A percentile compares a stretch with the other conserved stretches of the same genome.
These are phyloP conservation scores for Juglanconis juglandina DNA, from an alignment of 2,329 filamentous ascomycete species.

Conservation along the genomic window DNA sequence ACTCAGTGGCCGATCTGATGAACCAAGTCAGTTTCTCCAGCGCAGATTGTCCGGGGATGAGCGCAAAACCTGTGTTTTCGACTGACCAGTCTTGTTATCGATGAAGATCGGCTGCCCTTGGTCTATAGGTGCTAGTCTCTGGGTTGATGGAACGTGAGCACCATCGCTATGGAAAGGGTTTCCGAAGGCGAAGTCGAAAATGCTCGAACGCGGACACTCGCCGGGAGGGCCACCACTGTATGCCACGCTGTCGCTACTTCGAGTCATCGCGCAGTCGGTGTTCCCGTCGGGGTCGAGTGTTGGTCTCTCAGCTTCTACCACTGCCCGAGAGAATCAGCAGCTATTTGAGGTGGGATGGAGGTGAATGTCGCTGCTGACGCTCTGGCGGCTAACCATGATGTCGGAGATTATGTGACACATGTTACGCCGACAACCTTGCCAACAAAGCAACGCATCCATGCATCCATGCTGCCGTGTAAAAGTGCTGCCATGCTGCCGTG, in stretches of 20 bases:
- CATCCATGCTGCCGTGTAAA: too few species aligned
- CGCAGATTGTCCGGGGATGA: neutral
- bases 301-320: neutral
- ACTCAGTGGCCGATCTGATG: slow-evolving; percentile 34
- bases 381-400: neutral
- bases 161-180: slow-evolving; percentile 33
- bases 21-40: slow-evolving; percentile 2
- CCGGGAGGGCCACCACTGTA: slow-evolving; percentile 23
- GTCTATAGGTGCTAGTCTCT: slow-evolving; percentile 30
- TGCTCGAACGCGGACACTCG: slow-evolving; percentile 25
- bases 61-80: neutral
- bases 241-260: slow-evolving; percentile 11
- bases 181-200: slow-evolving; percentile 36
- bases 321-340: neutral
- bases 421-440: slow-evolving; percentile 6
- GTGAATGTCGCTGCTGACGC: neutral
- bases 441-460: neutral
- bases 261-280: neutral
- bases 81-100: slow-evolving; percentile 37
- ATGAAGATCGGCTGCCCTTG: slow-evolving; percentile 35
- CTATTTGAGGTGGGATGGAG: neutral
- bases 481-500: too few species aligned
- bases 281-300: neutral
- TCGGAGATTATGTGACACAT: neutral
- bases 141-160: slow-evolving; percentile 27